Evolutionary conservation across 1,139 yeast species (phyloP).

Genomic region (Kodamaea anthophila): DNA sequence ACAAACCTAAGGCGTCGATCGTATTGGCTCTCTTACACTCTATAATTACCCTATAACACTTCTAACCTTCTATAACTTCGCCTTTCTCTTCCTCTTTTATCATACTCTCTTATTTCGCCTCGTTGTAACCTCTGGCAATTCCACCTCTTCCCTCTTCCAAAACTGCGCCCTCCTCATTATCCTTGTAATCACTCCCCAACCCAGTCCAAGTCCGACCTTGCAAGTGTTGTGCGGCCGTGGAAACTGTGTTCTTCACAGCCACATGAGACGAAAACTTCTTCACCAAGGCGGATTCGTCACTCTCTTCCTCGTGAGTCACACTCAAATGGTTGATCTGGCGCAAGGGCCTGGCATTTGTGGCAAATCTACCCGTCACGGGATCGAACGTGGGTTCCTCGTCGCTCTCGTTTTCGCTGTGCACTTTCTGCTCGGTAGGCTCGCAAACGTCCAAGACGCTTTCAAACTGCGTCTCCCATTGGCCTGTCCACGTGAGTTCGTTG

Average conservation of each 20-base stretch:
- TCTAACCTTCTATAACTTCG: neutral
- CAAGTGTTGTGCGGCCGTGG: slow-evolving; percentile 78
- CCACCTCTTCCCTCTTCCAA: slow-evolving; percentile 83
- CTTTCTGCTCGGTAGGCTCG: slow-evolving; percentile 13
- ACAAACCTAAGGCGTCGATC: no score
- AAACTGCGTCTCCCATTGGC: slow-evolving; percentile 87
- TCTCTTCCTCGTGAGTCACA: slow-evolving; percentile 32
- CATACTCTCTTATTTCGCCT: no score
- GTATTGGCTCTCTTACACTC: no score
- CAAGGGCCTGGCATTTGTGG: slow-evolving; percentile 67
- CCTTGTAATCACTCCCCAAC: slow-evolving; percentile 71
- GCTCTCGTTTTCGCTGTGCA: slow-evolving; percentile 26
- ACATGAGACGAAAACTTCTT: slow-evolving; percentile 56
- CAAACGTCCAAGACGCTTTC: slow-evolving; percentile 39
- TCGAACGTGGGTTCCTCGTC: slow-evolving; percentile 80
- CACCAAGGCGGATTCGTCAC: slow-evolving; percentile 32
- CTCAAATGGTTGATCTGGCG: slow-evolving; percentile 61
- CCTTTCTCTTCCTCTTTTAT: neutral
- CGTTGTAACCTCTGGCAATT: slow-evolving; percentile 77
- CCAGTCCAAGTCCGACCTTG: slow-evolving; percentile 85
- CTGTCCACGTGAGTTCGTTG: slow-evolving; percentile 79
- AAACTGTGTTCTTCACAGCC: slow-evolving; percentile 68
- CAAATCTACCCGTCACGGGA: slow-evolving; percentile 76
- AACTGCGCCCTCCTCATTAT: slow-evolving; percentile 54
- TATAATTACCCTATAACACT: no score